Evolutionary conservation across 129 eudicot genomes (phyloP), one percentile per base, ranked within the genome.

Genomic region (Chrysanthemum makinoi): DNA sequence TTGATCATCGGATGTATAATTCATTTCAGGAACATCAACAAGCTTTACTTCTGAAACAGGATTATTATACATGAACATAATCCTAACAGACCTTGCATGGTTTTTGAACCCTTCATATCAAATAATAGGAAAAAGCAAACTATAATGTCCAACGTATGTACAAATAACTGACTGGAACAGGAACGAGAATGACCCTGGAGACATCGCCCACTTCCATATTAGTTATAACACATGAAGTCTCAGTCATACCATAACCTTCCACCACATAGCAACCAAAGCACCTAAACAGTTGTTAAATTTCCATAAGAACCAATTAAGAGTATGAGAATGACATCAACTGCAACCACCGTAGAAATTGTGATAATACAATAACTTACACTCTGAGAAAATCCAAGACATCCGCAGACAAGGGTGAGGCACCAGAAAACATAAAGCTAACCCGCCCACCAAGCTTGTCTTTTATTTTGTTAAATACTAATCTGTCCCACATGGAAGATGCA

Each of bases 231-330:
- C 91, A 85, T 35, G 97, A 80, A 72, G 88, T 77, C 72, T 91
- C 97, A 0, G 97, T 91, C 97, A 91, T 91, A 66, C 97, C 97
- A 73, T 91, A 91, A 70, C 95, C 95, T 77, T 91, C 95, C 19
- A 82, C 2, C 47, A 85, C 86, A 17, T 62, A 68, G 80, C 91
- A 86, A 44, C 95, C 95, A 73, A 91, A 91, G 83, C 97, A 91
- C 77, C 97, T 91, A 87, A 60, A 39, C 76, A 59, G 11, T 61
- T 20, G 65, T 77, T 33, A 64, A 8, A 48, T 66, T 49, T 20
- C 35, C 52, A 59, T 9, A 54, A 66, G 28, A 19, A 68, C 18
- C 5, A 20, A 14, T 7, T 54, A 61, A 51, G 44, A 74, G 35
- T 13, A 2, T 19, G 14, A 49, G 33, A 19, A 12, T 4, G 46